Percentiles rank a stretch among this genome's conserved stretches.
Evolutionary conservation across 2,329 filamentous ascomycete genomes (phyloP).

Genomic region (Cadophora sp.): DNA sequence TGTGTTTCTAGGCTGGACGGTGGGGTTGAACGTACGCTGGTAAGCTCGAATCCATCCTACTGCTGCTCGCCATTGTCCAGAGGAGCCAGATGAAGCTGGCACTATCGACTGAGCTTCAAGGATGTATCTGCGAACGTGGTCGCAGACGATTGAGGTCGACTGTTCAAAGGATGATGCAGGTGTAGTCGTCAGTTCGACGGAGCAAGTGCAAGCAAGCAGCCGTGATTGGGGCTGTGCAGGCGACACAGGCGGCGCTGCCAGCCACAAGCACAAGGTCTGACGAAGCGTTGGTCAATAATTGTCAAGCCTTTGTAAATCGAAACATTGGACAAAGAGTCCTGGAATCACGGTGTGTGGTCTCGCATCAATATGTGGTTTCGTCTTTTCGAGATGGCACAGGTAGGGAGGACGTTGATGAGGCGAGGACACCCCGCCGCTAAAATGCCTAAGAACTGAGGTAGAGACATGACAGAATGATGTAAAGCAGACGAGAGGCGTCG

Average conservation of each 20-base stretch:
- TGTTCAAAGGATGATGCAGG: constrained; percentile 22
- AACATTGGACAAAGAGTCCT: constrained; percentile 23
- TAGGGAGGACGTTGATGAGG: constrained; percentile 25
- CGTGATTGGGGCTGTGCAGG: constrained; percentile 38
- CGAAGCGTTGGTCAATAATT: constrained; percentile 28
- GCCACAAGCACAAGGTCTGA: constrained; percentile 33
- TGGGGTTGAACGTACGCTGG: constrained; percentile 60
- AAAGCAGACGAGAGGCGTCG: not conserved
- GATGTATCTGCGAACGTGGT: constrained; percentile 29
- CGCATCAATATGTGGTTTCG: constrained; percentile 20
- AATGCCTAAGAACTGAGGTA: constrained; percentile 18
- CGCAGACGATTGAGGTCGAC: constrained; percentile 27
- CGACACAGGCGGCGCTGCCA: constrained; percentile 29
- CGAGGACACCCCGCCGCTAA: constrained; percentile 29
- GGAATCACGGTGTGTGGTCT: constrained; percentile 20
- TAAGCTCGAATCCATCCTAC: constrained; percentile 64
- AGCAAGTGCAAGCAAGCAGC: constrained; percentile 19
- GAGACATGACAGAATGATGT: not conserved
- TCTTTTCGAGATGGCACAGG: constrained; percentile 16
- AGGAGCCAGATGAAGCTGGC: constrained; percentile 41
- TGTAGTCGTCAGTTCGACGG: constrained; percentile 32
- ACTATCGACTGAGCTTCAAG: constrained; percentile 44
- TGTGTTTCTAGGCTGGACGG: constrained; percentile 23
- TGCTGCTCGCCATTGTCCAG: constrained; percentile 51
- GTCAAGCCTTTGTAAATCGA: constrained; percentile 25